Conservation (phyloP, 2,329 filamentous ascomycete genomes). For the Diaporthe aspalathi region DNA sequence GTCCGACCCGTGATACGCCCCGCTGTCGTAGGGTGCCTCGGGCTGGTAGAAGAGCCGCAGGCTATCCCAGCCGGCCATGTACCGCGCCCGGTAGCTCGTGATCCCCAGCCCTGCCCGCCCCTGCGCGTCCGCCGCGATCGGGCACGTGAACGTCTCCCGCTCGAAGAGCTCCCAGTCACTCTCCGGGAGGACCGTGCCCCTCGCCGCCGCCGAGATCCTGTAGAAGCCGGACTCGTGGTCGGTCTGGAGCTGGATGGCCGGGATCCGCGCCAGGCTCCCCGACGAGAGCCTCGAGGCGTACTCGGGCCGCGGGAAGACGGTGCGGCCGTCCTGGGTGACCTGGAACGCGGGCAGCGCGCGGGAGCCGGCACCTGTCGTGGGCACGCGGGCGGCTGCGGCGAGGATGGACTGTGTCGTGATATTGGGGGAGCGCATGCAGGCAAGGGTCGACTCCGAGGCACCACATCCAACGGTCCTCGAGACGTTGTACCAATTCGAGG, state of each 20-base stretch:
- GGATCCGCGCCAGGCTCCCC: neutral
- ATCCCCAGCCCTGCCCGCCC: neutral
- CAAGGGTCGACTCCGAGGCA: slow-evolving; percentile 5
- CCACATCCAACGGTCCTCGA: slow-evolving; percentile 25
- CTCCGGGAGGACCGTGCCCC: slow-evolving; percentile 8
- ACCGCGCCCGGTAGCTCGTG: slow-evolving; percentile 22
- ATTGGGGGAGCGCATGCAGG: slow-evolving; percentile 24
- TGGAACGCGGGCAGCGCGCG: slow-evolving; percentile 16
- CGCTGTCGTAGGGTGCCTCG: neutral
- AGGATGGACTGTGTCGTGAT: neutral
- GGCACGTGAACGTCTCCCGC: slow-evolving; percentile 14
- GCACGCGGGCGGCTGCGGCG: slow-evolving; percentile 7
- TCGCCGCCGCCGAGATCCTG: neutral
- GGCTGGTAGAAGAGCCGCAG: slow-evolving; percentile 18
- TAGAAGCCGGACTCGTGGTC: slow-evolving; percentile 27
- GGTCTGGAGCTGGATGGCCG: neutral
- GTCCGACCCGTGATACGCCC: slow-evolving; percentile 18
- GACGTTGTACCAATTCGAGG: slow-evolving; percentile 29
- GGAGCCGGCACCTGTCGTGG: neutral
- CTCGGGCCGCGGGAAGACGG: neutral
- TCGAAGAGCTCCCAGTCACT: slow-evolving; percentile 8
- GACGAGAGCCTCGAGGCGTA: slow-evolving; percentile 1
- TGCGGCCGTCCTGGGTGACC: slow-evolving; percentile 15
- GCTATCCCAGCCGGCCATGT: slow-evolving; percentile 29
- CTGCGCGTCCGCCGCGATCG: slow-evolving; percentile 7